Evolutionary conservation across 2,329 filamentous ascomycete species (phyloP), one percentile per base, ranked within the genome.

Genomic region (Aureobasidium zeae): DNA sequence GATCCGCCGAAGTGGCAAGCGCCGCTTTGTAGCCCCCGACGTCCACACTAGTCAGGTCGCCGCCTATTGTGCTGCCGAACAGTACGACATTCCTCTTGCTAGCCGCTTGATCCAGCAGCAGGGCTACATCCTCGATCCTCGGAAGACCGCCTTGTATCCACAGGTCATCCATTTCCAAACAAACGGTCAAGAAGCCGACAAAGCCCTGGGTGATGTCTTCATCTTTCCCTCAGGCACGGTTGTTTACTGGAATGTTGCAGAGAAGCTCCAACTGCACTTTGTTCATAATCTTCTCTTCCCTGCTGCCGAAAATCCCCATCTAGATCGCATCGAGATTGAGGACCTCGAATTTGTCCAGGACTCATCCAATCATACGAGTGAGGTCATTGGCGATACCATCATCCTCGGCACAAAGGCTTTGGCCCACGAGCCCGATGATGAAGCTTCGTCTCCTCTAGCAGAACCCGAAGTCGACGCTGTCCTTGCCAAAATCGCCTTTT

Each of bases 141-240:
- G 70, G 48, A 64, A 70, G 32, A 82, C 77, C 1, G 74, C 72
- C 3, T 65, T 83, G 3, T 79, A 74, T 49, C 76, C 77, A 1
- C 77, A 82, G 54, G 77, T 83, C 24, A 68, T 82, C 25, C 79
- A 83, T 53, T 63, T 81, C 11, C 68, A 67, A 44, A 66, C 64
- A 6, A 61, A 60, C 1, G 64, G 64, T 35, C 54, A 59, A 38
- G 53, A 61, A 5, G 53, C 57, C 13, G 59, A 63, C 44, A 50
- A 52, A 36, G 57, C 52, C 5, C 49, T 49, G 5, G 88, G 87
- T 24, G 91, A 98, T 64, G 78, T 96, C 38, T 96, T 96, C 58
- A 81, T 98, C 45, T 98, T 98, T 53, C 87, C 89, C 7, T 94
- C 88, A 0, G 91, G 91, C 9, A 94, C 88, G 10, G 75, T 96